Evolutionary conservation across 1,284 basidiomycete species (phyloP), one percentile per base, ranked within the genome.

Genomic region (Fomes fomentarius): DNA sequence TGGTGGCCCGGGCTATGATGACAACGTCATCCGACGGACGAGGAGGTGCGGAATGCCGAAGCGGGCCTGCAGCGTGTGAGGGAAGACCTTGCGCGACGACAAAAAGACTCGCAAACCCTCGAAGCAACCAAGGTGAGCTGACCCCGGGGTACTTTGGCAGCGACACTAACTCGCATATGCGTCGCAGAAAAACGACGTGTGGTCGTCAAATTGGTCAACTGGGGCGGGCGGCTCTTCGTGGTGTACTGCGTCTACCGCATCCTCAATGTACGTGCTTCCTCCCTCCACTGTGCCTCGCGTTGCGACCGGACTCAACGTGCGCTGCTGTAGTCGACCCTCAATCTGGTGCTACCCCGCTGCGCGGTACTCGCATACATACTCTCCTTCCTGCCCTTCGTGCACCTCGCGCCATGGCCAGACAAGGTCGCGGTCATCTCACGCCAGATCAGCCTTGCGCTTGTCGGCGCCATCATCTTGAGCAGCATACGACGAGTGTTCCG

Each of bases 391-490:
- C 75, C 78, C 10, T 74, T 73, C 33, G 66, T 72, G 17, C 43
- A 56, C 37, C 35, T 61, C 1, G 43, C 52, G 21, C 47, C 37
- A 37, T n/a, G n/a, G n/a, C n/a, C n/a, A n/a, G 53, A 48, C 28
- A 76, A 79, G 15, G 70, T 81, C 10, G 71, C 73, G 15, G 76
- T 77, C 8, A 68, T 85, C 40, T 80, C 85, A 2, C 78, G 84
- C 5, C 89, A 91, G 60, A 75, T 89, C 47, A 89, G 87, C 63
- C 74, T 92, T 9, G 71, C 75, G 2, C 76, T 92, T 10, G 86
- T 91, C 30, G 89, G 90, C 15, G 71, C 81, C 37, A 89, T 92
- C 65, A 88, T 92, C 52, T 62, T 89, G 14, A 84, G 79, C 37
- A 90, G 86, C 58, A 79, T 92, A 24, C 74, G 87, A 19, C 72